Evolutionary conservation across 1,139 yeast genomes (phyloP), one percentile per base, ranked within the genome.

Genomic region (Pichia terricola): DNA sequence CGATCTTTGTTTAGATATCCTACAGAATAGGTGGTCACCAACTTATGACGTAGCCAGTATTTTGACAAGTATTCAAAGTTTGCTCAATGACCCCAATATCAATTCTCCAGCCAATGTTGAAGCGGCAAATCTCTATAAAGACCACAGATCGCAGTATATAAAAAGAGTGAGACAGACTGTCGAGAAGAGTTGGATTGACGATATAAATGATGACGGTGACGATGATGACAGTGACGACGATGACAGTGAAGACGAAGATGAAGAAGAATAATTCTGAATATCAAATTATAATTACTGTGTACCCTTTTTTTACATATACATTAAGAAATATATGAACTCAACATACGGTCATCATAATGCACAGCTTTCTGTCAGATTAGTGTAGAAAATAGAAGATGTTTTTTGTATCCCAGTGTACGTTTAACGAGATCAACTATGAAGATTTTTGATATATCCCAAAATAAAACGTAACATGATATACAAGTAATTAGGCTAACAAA

Each of bases 41-140:
- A 94, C 98, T 0, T 94, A 91, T 60, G 98, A 94, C 60, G 99
- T 91, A 37, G 89, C 96, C n/a, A 88, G 96, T 30, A 91, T 91
- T 45, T 70, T 91, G 55, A 91, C 98, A 1, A 85, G 96, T 35
- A 75, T 83, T 46, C 94, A 82, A 62, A 81, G 94, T 49, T 73
- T 91, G 50, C 70, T 91, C 53, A 91, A 91, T 62, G 99, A 91
- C 61, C 99, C 99, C 9, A 91, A 91, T 63, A 94, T 91, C 45
- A 80, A 88, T 45, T 85, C 95, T 28, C 99, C 99, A 4, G 99
- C 99, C 1, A 94, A 91, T 58, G 97, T 87, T 6, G 99, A 94
- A 63, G 98, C 98, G 3, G 96, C 98, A 2, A 89, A 88, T 53
- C 70, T 91, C 60, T 91, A 87, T 66, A 86, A 88, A 62, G 98